Evolutionary conservation across 306 rosid species (phyloP), one percentile per base, ranked within the genome.

Genomic region (Gleditsia sinensis): DNA sequence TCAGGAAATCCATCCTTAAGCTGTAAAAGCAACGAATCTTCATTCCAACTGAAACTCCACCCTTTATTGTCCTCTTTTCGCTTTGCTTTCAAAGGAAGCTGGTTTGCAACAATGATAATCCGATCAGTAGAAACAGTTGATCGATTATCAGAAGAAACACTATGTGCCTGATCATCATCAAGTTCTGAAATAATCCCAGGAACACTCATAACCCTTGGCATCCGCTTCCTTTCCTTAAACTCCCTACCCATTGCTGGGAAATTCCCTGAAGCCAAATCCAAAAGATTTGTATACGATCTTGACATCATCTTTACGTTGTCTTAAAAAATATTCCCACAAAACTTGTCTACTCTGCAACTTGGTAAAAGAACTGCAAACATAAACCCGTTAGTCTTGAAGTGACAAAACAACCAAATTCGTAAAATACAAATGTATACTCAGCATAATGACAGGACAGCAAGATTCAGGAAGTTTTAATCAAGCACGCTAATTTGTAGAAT

Each of bases 231-330:
- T 39, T 77, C 87, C 80, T 69, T 75, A 30, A 53, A 7, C 69
- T 71, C 81, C 67, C 74, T 78, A 16, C 82, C 84, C 87, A 87
- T 79, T 48, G 83, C 78, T 19, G 89, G 88, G 76, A 89, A 91
- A 79, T 91, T 89, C 80, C 97, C 94, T 0, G 92, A 87, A 81
- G 90, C 94, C 92, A 91, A 89, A 81, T 91, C 94, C 79, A 87
- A 82, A 72, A 91, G 94, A 85, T 91, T 89, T 12, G 93, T 69
- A 68, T 89, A 91, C 25, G 94, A 91, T 59, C 87, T 84, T 24
- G 97, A 88, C 91, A 89, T 91, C 88, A 77, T 82, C 75, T 86
- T 83, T 76, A 36, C 80, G 65, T 39, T 70, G 76, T 83, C 58
- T 55, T 71, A 80, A 25, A 80, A 32, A 67, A 9, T 46, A 46